These are phyloP conservation scores for Podospora appendiculata DNA, from an alignment of 495 filamentous ascomycete species.

Conservation along the genomic window DNA sequence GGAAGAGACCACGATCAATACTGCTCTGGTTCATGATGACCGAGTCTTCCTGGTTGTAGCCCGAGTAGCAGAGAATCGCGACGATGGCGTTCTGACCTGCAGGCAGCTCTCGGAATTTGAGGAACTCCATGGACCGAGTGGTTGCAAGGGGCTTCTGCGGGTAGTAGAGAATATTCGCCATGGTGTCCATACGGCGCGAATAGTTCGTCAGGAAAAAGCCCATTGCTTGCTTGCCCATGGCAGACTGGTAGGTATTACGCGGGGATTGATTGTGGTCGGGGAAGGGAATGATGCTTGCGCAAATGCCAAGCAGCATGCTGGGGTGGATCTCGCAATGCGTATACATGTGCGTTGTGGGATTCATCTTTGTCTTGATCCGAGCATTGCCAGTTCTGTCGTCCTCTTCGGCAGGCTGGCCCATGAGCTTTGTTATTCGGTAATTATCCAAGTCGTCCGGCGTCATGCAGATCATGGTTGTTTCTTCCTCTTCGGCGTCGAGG, in stretches of 20 bases:
- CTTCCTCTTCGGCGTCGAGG: constrained; percentile 95
- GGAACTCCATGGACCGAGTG: constrained; percentile 95
- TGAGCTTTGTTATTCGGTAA: constrained; percentile 42
- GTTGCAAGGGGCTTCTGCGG: constrained; percentile 96
- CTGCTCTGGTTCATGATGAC: constrained; percentile 99
- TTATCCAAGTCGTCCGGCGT: constrained; percentile 84
- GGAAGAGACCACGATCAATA: constrained; percentile 94
- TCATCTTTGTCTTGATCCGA: constrained; percentile 77
- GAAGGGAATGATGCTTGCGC: constrained; percentile 98
- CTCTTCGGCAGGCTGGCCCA: constrained; percentile 44
- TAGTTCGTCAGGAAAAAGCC: constrained; percentile 97
- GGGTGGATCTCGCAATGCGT: constrained; percentile 99
- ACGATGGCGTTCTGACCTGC: constrained; percentile 98
- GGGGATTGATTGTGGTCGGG: constrained; percentile 98
- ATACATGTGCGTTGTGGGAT: constrained; percentile 75
- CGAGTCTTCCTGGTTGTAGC: constrained; percentile 99
- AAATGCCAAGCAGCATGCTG: constrained; percentile 96
- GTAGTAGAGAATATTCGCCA: constrained; percentile 98
- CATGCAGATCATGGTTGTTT: constrained; percentile 98
- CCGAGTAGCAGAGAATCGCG: constrained; percentile 92
- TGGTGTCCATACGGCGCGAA: constrained; percentile 93
- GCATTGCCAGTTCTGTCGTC: constrained; percentile 42
- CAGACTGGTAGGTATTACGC: constrained; percentile 97
- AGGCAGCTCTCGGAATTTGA: constrained; percentile 94
- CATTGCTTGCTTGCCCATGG: constrained; percentile 99